Conservation (phyloP, 1,284 basidiomycete species). For the Sporisorium iseilematis-ciliati region DNA sequence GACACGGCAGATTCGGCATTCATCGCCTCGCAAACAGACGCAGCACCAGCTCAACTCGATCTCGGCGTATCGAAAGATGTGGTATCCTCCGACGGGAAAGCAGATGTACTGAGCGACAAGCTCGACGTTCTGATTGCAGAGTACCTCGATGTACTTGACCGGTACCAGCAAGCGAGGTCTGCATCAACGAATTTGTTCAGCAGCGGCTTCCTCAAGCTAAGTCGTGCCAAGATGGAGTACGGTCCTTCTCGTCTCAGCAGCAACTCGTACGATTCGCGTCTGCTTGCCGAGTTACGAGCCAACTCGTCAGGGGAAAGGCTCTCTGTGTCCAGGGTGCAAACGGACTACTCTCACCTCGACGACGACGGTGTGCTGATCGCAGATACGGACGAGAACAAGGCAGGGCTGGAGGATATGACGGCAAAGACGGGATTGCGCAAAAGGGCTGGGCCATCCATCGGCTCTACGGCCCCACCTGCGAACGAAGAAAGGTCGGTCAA, state of each 20-base stretch:
- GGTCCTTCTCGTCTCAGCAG: constrained; percentile 39
- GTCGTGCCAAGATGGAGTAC: constrained; percentile 54
- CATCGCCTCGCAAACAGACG: background rate
- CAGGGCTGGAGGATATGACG: constrained; percentile 9
- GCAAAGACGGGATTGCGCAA: constrained; percentile 16
- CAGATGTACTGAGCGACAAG: constrained; percentile 6
- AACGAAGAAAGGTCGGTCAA: background rate
- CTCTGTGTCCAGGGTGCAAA: constrained; percentile 12
- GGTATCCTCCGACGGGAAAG: background rate
- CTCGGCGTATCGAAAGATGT: background rate
- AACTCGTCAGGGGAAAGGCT: background rate
- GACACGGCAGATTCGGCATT: no score
- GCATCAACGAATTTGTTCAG: constrained; percentile 13
- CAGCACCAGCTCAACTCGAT: background rate
- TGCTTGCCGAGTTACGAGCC: constrained; percentile 23
- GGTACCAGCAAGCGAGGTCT: constrained; percentile 29
- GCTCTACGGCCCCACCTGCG: background rate
- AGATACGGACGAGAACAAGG: constrained; percentile 10
- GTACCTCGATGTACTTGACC: constrained; percentile 54
- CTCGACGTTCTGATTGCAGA: constrained; percentile 34
- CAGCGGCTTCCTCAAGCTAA: constrained; percentile 45
- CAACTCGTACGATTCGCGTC: constrained; percentile 52
- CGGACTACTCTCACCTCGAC: constrained; percentile 33
- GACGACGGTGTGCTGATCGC: constrained; percentile 8
- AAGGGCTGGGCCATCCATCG: constrained; percentile 6